phyloP scores from a whole-genome alignment of 179 eudicot genomes.

The Spergularia azorica region DNA sequence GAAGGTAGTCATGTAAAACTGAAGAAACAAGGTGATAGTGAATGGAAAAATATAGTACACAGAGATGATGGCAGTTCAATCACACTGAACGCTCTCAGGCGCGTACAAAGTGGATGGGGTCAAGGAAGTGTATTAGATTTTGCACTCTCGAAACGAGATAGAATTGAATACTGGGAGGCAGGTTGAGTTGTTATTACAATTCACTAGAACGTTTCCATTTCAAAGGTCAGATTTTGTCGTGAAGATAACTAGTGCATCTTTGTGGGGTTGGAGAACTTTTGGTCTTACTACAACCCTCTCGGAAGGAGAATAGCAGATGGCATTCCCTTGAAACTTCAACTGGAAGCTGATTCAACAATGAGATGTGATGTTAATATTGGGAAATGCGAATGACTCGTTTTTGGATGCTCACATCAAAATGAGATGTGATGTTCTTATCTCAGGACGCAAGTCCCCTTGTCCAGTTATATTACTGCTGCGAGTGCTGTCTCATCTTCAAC shows the following conservation, averaged over 20 bases:
- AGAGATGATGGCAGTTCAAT: slow-evolving; percentile 84
- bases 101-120: slow-evolving; percentile 90
- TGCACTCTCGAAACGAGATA: slow-evolving; percentile 45
- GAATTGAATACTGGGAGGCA: slow-evolving; percentile 51
- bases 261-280: not conserved
- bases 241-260: slow-evolving; percentile 13
- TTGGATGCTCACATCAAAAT: not conserved
- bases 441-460: not conserved
- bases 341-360: not conserved
- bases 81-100: slow-evolving; percentile 62
- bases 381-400: slow-evolving; percentile 2
- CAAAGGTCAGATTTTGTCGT: not conserved
- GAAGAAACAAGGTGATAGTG: slow-evolving; percentile 39
- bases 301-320: slow-evolving; percentile 1
- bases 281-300: not conserved
- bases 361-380: not conserved
- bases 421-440: not conserved
- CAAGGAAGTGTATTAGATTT: slow-evolving; percentile 56
- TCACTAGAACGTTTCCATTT: not conserved
- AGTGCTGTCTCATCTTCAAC: not conserved
- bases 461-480: slow-evolving; percentile 9
- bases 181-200: slow-evolving; percentile 18
- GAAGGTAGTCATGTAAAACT: slow-evolving; percentile 32
- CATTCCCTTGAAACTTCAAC: not conserved
- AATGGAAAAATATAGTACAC: slow-evolving; percentile 73